Conservation (phyloP, 2,329 filamentous ascomycete species). For the Fonsecaea pedrosoi region DNA sequence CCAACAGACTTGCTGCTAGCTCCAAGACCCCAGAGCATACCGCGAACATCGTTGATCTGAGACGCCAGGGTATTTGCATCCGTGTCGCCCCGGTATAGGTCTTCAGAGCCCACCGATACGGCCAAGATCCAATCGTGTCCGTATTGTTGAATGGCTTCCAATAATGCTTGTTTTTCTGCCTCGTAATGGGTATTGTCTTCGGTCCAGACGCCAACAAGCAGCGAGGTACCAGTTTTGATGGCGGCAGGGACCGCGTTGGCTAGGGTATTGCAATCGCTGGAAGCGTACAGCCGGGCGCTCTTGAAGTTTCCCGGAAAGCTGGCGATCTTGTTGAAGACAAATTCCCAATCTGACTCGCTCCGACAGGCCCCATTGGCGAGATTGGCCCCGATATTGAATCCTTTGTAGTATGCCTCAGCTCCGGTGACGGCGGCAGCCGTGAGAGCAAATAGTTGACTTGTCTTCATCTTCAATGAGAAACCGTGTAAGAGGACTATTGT, state of each 20-base stretch:
- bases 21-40: constrained; percentile 56
- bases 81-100: constrained; percentile 66
- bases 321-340: constrained; percentile 41
- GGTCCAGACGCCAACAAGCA: constrained; percentile 71
- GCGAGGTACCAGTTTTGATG: constrained; percentile 63
- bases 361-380: constrained; percentile 42
- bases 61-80: constrained; percentile 50
- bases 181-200: constrained; percentile 58
- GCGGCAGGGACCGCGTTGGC: constrained; percentile 63
- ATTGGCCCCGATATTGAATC: constrained; percentile 44
- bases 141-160: constrained; percentile 61
- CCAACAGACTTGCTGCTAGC: constrained; percentile 61
- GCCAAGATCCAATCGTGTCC: constrained; percentile 67
- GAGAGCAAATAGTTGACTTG: constrained; percentile 36
- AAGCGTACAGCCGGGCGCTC: constrained; percentile 42
- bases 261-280: constrained; percentile 56
- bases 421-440: constrained; percentile 27
- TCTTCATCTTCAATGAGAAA: constrained; percentile 21
- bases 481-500: background rate
- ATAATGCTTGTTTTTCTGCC: constrained; percentile 66
- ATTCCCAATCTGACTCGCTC: constrained; percentile 42
- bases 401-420: constrained; percentile 42
- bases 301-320: constrained; percentile 42
- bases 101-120: constrained; percentile 71
- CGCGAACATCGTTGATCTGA: constrained; percentile 60